Evolutionary conservation across 768 basidiomycete genomes (phyloP).

Genomic region (Leccinum barrowsii): DNA sequence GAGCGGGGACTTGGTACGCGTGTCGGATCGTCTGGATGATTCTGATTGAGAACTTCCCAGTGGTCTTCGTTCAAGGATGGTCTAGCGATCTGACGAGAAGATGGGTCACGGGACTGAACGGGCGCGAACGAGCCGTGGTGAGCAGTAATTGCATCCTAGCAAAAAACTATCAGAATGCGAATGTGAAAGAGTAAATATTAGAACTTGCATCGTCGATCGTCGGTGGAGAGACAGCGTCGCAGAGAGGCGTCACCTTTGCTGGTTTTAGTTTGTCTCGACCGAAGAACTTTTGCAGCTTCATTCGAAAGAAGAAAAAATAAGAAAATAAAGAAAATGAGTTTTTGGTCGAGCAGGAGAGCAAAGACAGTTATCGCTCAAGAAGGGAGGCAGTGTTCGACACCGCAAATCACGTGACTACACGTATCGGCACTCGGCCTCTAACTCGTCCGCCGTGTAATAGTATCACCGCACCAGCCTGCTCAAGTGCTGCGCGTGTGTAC

Average conservation of each 20-base stretch:
- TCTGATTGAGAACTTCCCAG: slow-evolving; percentile 42
- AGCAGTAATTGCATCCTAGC: slow-evolving; percentile 24
- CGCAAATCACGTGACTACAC: slow-evolving; percentile 22
- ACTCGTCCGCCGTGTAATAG: slow-evolving; percentile 33
- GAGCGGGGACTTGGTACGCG: slow-evolving; percentile 22
- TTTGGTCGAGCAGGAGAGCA: background rate
- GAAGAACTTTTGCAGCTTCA: slow-evolving; percentile 58
- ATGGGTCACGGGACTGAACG: slow-evolving; percentile 7
- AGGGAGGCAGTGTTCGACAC: slow-evolving; percentile 21
- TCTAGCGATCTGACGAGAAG: slow-evolving; percentile 18
- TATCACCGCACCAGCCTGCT: slow-evolving; percentile 40
- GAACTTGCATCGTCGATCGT: slow-evolving; percentile 31
- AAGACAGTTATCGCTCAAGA: slow-evolving; percentile 9
- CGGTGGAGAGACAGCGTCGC: slow-evolving; percentile 14
- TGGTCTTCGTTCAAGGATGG: slow-evolving; percentile 38
- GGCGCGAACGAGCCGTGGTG: slow-evolving; percentile 17
- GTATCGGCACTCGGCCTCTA: slow-evolving; percentile 10
- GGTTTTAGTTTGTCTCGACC: slow-evolving; percentile 46
- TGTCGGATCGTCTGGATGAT: slow-evolving; percentile 22
- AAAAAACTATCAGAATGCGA: too few species aligned
- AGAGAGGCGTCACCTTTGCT: slow-evolving; percentile 27
- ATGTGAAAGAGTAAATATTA: background rate
- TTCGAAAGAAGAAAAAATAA: slow-evolving; percentile 21
- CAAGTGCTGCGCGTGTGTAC: slow-evolving; percentile 51
- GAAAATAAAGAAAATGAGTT: too few species aligned